Percentiles rank a stretch among this genome's conserved stretches.
phyloP scores from a whole-genome alignment of 78 protist species.

The Dictyostelium discoideum region DNA sequence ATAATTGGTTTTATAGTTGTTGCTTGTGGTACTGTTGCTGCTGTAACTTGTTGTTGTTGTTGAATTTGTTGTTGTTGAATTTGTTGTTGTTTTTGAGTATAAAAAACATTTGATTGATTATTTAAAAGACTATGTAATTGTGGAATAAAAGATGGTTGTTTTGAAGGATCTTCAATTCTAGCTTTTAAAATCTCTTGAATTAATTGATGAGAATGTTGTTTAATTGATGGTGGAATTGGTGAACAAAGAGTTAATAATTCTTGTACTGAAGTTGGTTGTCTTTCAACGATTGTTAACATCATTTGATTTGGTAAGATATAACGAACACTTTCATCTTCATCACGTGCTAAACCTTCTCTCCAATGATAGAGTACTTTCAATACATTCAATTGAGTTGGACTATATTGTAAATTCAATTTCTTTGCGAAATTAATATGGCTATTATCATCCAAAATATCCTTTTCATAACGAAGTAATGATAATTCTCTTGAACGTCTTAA shows the following conservation, averaged over 20 bases:
- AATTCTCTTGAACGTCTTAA: slow-evolving; percentile 71
- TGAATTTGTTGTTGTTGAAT: background rate
- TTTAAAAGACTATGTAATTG: background rate
- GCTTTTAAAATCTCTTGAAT: slow-evolving; percentile 59
- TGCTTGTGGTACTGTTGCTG: background rate
- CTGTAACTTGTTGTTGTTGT: background rate
- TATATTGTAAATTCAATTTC: background rate
- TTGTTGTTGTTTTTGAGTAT: slow-evolving; percentile 12
- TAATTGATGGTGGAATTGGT: slow-evolving; percentile 45
- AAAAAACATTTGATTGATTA: slow-evolving; percentile 10
- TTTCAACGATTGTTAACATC: slow-evolving; percentile 43
- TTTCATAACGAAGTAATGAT: slow-evolving; percentile 86
- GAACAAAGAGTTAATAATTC: slow-evolving; percentile 27
- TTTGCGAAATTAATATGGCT: slow-evolving; percentile 16
- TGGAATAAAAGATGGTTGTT: background rate
- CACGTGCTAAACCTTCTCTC: slow-evolving; percentile 91
- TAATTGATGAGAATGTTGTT: slow-evolving; percentile 40
- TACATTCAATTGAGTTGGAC: slow-evolving; percentile 20
- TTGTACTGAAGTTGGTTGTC: slow-evolving; percentile 32
- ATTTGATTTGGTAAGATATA: slow-evolving; percentile 80
- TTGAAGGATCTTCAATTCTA: background rate
- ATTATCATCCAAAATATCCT: slow-evolving; percentile 6
- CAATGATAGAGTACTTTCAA: slow-evolving; percentile 85
- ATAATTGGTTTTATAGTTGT: background rate
- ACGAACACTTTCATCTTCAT: slow-evolving; percentile 89